phyloP scores from a whole-genome alignment of 2,329 filamentous ascomycete species.

The Fusarium sp. region DNA sequence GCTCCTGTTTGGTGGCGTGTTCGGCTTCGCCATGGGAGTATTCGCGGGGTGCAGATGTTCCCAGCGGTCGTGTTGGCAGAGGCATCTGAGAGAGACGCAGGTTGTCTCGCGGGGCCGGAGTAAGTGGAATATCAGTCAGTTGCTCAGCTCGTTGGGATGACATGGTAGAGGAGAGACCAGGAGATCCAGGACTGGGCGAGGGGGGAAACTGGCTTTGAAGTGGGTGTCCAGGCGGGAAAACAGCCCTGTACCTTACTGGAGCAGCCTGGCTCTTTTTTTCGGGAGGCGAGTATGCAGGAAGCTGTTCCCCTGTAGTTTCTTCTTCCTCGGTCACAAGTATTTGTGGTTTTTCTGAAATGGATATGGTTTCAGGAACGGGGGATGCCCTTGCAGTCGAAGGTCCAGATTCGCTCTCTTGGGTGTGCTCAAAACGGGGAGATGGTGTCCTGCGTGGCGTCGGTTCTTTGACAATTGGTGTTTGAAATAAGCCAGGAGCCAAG shows the following conservation, averaged over 20 bases:
- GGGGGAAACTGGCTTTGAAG: slow-evolving; percentile 59
- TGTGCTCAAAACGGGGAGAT: slow-evolving; percentile 39
- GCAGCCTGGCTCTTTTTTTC: slow-evolving; percentile 47
- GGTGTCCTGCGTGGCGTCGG: slow-evolving; percentile 50
- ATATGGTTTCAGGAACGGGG: slow-evolving; percentile 13
- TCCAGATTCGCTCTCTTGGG: slow-evolving; percentile 15
- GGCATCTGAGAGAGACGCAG: slow-evolving; percentile 31
- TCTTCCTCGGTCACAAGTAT: slow-evolving; percentile 51
- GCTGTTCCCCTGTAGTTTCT: slow-evolving; percentile 49
- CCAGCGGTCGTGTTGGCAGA: slow-evolving; percentile 56
- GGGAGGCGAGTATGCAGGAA: slow-evolving; percentile 66
- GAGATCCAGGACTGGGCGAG: slow-evolving; percentile 70
- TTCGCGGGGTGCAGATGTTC: slow-evolving; percentile 57
- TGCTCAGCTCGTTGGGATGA: slow-evolving; percentile 68
- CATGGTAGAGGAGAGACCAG: slow-evolving; percentile 69
- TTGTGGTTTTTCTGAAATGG: slow-evolving; percentile 50
- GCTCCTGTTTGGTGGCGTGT: slow-evolving; percentile 57
- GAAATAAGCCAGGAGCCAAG: slow-evolving; percentile 27
- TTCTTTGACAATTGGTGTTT: slow-evolving; percentile 49
- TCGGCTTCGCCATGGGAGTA: slow-evolving; percentile 54
- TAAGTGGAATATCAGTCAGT: slow-evolving; percentile 67
- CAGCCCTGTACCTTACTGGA: slow-evolving; percentile 62
- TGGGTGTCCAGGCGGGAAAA: slow-evolving; percentile 65
- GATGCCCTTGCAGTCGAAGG: slow-evolving; percentile 34
- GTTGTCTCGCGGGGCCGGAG: slow-evolving; percentile 48